Conservation (phyloP, 345 rosid species). For the Brassica rapa region DNA sequence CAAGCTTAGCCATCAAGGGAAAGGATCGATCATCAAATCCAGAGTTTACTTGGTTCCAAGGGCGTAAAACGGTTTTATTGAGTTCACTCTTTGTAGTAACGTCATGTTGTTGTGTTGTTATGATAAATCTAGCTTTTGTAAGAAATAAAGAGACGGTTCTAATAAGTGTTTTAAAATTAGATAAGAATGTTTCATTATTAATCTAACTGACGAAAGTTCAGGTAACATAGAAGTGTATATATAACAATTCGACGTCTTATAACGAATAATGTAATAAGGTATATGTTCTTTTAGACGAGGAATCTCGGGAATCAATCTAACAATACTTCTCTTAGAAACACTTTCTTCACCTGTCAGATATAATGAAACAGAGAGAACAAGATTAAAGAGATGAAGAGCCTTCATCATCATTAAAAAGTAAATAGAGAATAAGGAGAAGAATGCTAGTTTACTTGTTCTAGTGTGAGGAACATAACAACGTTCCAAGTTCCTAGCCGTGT, state of each 20-base stretch:
- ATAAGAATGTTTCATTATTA: constrained; percentile 22
- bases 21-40: constrained; percentile 66
- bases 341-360: constrained; percentile 63
- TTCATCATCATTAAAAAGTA: constrained; percentile 1
- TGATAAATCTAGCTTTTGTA: constrained; percentile 12
- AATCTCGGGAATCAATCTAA: constrained; percentile 44
- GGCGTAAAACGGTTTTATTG: constrained; percentile 27
- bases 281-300: background rate
- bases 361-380: constrained; percentile 15
- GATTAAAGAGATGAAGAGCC: background rate
- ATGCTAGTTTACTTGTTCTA: constrained; percentile 71
- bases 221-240: constrained; percentile 7
- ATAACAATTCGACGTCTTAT: constrained; percentile 13
- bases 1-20: constrained; percentile 62
- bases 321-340: constrained; percentile 61
- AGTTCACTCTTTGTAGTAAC: constrained; percentile 7
- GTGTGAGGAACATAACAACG: constrained; percentile 84
- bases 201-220: constrained; percentile 17
- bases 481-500: constrained; percentile 95
- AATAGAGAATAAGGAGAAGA: constrained; percentile 5
- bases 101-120: constrained; percentile 18
- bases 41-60: constrained; percentile 74
- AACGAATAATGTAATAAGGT: background rate
- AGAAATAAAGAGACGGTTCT: constrained; percentile 27
- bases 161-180: background rate